Base-by-base conservation (phyloP, 495 filamentous ascomycete genomes). In the Penicillium parvum region DNA sequence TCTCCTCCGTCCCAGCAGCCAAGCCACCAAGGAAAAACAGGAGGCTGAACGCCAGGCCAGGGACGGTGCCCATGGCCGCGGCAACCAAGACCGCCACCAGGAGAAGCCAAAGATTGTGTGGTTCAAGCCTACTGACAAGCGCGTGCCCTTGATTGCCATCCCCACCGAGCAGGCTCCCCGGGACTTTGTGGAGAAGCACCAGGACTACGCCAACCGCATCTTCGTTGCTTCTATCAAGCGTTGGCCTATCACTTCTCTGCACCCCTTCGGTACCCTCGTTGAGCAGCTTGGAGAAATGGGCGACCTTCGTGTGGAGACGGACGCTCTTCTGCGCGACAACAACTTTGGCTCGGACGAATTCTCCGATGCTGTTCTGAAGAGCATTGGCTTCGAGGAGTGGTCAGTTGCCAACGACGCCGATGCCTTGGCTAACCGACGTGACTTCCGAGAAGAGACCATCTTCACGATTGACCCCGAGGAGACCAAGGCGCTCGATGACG, bases 101-200 rank as follows among this genome's bases (percentile, higher is more conserved):
- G 94, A 98, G 40, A 97, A 96, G 68, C 92, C 92, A 27, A 98
- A 98, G 82, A 98, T 98, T 68, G 92, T 98, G 22, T 98, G 92
- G 92, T 98, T 98, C 75, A 98, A 98, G 74, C 92, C 92, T 41
- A 98, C 92, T 1, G 92, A 98, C 65, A 98, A 98, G 76, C 86
- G 92, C 55, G 92, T 98, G 32, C 92, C 94, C 47, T 70, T 98
- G 50, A 97, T 98, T 63, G 92, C 92, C 27, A 98, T 98, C 47
- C 92, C 92, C 7, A 98, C 92, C 5, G 92, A 98, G 65, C 92
- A 98, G 64, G 92, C 92, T 7, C 92, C 92, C 3, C 84, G 89
- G 12, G 92, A 97, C 71, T 98, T 98, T 51, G 92, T 98, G 29
- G 92, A 98, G 75, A 95, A 91, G 63, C 92, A 98, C 61, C 89